These are phyloP conservation scores for Paracoccidioides brasiliensis DNA, from an alignment of 2,329 filamentous ascomycete genomes.

Conservation along the genomic window DNA sequence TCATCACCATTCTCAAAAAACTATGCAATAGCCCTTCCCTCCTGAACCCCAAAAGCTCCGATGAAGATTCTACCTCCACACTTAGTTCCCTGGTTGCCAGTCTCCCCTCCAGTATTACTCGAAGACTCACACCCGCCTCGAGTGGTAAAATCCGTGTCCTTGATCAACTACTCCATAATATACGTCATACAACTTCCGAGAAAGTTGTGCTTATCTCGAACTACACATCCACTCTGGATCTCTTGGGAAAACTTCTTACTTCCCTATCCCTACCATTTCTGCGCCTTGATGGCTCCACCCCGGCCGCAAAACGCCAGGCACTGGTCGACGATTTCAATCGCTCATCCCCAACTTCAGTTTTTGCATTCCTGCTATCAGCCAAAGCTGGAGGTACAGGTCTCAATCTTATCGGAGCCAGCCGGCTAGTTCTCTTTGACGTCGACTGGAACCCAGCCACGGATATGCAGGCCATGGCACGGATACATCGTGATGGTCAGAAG, in stretches of 20 bases:
- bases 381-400: slow-evolving; percentile 59
- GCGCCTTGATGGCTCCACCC: slow-evolving; percentile 57
- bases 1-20: slow-evolving; percentile 62
- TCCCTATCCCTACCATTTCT: slow-evolving; percentile 49
- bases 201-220: slow-evolving; percentile 67
- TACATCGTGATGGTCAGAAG: slow-evolving; percentile 60
- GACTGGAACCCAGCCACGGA: slow-evolving; percentile 68
- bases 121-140: slow-evolving; percentile 40
- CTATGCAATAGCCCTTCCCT: slow-evolving; percentile 59
- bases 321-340: slow-evolving; percentile 60
- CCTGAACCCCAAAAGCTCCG: slow-evolving; percentile 39
- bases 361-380: slow-evolving; percentile 59
- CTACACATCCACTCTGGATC: slow-evolving; percentile 58
- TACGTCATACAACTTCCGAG: slow-evolving; percentile 49
- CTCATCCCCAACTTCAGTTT: slow-evolving; percentile 41
- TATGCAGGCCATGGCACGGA: slow-evolving; percentile 60
- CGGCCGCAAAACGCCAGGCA: slow-evolving; percentile 49
- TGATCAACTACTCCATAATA: slow-evolving; percentile 49
- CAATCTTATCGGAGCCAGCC: slow-evolving; percentile 57
- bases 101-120: slow-evolving; percentile 43
- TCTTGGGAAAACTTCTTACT: slow-evolving; percentile 49
- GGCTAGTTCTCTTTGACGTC: slow-evolving; percentile 58
- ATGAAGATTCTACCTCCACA: slow-evolving; percentile 36
- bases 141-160: slow-evolving; percentile 56
- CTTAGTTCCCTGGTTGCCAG: slow-evolving; percentile 37